Evolutionary conservation across 2,329 filamentous ascomycete species (phyloP).

Genomic region (Calonectria pseudoturangicola): DNA sequence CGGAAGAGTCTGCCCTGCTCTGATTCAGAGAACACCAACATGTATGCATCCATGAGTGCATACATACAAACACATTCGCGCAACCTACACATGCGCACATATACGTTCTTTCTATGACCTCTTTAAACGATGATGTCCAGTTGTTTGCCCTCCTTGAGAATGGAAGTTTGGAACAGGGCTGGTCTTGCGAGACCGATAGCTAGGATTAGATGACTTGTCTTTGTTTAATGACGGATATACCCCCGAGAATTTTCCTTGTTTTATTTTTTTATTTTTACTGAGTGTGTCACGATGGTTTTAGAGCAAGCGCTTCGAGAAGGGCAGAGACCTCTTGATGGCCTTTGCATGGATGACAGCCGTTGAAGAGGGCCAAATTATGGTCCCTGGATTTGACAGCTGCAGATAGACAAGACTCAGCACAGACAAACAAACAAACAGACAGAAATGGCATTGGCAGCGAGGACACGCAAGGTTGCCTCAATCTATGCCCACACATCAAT

Average conservation of each 20-base stretch:
- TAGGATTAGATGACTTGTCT: slow-evolving; percentile 46
- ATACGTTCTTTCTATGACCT: slow-evolving; percentile 35
- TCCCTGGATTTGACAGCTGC: slow-evolving; percentile 31
- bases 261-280: slow-evolving; percentile 27
- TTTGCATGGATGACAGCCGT: slow-evolving; percentile 38
- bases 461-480: slow-evolving; percentile 26
- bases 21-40: slow-evolving; percentile 6
- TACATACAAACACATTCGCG: neutral
- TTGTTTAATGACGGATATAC: slow-evolving; percentile 59
- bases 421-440: slow-evolving; percentile 35
- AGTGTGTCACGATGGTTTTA: slow-evolving; percentile 45
- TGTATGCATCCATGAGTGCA: neutral
- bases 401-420: slow-evolving; percentile 36
- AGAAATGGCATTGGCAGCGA: slow-evolving; percentile 31
- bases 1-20: slow-evolving; percentile 11
- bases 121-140: slow-evolving; percentile 35
- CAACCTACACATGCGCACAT: neutral
- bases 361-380: slow-evolving; percentile 35
- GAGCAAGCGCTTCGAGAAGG: slow-evolving; percentile 43
- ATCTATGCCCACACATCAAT: slow-evolving; percentile 40
- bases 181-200: slow-evolving; percentile 36
- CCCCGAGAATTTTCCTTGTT: slow-evolving; percentile 51
- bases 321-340: slow-evolving; percentile 34
- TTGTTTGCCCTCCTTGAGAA: slow-evolving; percentile 47
- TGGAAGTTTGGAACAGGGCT: slow-evolving; percentile 41